Base-by-base conservation (phyloP, 2,329 filamentous ascomycete genomes). In the Ilyonectria sp. region DNA sequence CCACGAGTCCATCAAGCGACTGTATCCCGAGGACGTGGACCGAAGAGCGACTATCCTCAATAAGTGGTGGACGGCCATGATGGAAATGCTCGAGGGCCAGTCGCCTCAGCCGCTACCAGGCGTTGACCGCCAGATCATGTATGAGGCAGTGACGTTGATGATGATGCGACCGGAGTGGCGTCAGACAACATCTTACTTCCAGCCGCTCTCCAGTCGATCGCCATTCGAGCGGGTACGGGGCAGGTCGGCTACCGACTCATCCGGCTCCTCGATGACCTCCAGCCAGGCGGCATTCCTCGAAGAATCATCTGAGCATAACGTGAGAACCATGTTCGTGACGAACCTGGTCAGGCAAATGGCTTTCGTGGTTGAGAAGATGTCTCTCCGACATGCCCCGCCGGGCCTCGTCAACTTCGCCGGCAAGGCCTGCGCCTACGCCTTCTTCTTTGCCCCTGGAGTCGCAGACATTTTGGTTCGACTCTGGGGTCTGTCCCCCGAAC, bases 121-220 rank as follows among this genome's bases (percentile, higher is more conserved):
- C 11, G 91, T 94, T n/a, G 95, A 97, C 76, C 87, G 94, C 35
- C 93, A 94, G 0, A 87, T 90, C 3, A 89, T 97, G 49, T 86
- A 97, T 35, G 94, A 97, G 76, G 92, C 90, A 6, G 87, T 93
- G 23, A 90, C 92, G 55, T 89, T 92, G 60, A 90, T 98, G 77
- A 97, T 97, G 94, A 92, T 92, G 80, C 89, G 95, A 53, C 90
- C 92, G 0, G 95, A 98, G 82, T 98, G 95, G 95, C 90, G 93
- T 69, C 86, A 92, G 60, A 87, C 91, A 29, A 92, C 92, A 0
- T 90, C 90, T 4, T 89, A 87, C 21, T 91, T 93, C 76, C 87
- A 89, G 64, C 89, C 92, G 0, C 80, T 93, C 31, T 82, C 81
- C 13, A 87, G 91, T 47, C 88, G 90, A 53, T 84, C 82, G 35